Evolutionary conservation across 768 basidiomycete genomes (phyloP).

Genomic region (Paxillus ammoniavirescens): DNA sequence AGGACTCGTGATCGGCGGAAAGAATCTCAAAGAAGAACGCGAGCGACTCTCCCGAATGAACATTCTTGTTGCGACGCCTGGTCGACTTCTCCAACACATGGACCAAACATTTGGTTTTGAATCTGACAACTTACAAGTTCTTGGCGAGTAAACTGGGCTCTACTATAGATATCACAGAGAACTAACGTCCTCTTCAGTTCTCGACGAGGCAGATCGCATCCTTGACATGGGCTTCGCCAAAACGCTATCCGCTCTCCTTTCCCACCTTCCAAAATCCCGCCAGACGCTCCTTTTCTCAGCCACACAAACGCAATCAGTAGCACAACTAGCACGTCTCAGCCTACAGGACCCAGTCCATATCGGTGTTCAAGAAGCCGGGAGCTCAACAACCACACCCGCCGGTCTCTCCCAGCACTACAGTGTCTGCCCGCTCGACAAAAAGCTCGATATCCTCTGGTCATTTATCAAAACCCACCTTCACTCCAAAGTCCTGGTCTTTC

Average conservation of each 20-base stretch:
- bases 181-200: conserved; percentile 47
- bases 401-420: conserved; percentile 88
- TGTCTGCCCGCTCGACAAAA: conserved; percentile 78
- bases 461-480: conserved; percentile 95
- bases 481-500: conserved; percentile 88
- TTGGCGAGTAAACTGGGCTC: conserved; percentile 53
- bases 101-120: conserved; percentile 97
- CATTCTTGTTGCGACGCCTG: conserved; percentile 97
- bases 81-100: conserved; percentile 94
- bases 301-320: conserved; percentile 88
- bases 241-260: conserved; percentile 87
- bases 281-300: conserved; percentile 97
- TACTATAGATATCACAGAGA: not conserved
- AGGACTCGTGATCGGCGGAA: conserved; percentile 94
- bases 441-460: conserved; percentile 88
- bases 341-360: conserved; percentile 79
- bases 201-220: conserved; percentile 96
- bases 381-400: conserved; percentile 57
- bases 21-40: conserved; percentile 89
- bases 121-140: conserved; percentile 83
- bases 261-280: conserved; percentile 85
- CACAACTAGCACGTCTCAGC: conserved; percentile 86
- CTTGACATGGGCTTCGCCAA: conserved; percentile 95
- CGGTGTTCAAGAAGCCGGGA: conserved; percentile 52
- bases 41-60: conserved; percentile 93